Base-by-base conservation (phyloP, 352 stramenopile species). In the Phytophthora pseudosyringae region DNA sequence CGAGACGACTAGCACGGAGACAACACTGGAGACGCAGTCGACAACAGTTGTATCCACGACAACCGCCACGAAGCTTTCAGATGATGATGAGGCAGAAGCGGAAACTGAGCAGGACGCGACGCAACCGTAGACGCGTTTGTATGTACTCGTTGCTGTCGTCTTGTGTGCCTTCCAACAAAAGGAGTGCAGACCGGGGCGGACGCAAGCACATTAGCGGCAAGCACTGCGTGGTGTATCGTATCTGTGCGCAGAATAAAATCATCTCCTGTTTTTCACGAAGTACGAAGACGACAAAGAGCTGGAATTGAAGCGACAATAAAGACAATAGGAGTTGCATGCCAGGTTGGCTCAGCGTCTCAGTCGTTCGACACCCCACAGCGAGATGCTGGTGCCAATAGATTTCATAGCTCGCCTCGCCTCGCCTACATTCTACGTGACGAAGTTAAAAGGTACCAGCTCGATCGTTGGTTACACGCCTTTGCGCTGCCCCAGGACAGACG, bases 61-160 rank as follows among this genome's bases (percentile, higher is more conserved):
- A 10, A 55, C 40, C 2, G 46, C 46, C 65, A 53, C 51, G 21
- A 66, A 73, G 46, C 52, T 69, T 44, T 59, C 47, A 9, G 46
- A 45, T 54, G 53, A 65, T 2, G 55, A 53, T 15, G 56, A 62
- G 18, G 48, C n/a, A 64, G 44, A 41, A 49, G 29, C 55, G 5
- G 52, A 41, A 55, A 38, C 28, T 41, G 39, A 62, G 15, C 56
- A 72, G 41, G 46, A 48, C 51, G 41, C 52, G 32, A 54, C 38
- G 49, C 46, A 63, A 59, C 40, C 58, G 40, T 75, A 75, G 50
- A 62, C 15, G 63, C 38, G 33, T 59, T 64, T 64, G 52, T 69
- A 57, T 73, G 40, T 54, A 59, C 47, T 57, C 26, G 41, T 62
- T 51, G 59, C 46, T 49, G 45, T 55, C 38, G 11, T 47, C 39